Conservation (phyloP, 768 basidiomycete species). For the Rhizopogon vulgaris region DNA sequence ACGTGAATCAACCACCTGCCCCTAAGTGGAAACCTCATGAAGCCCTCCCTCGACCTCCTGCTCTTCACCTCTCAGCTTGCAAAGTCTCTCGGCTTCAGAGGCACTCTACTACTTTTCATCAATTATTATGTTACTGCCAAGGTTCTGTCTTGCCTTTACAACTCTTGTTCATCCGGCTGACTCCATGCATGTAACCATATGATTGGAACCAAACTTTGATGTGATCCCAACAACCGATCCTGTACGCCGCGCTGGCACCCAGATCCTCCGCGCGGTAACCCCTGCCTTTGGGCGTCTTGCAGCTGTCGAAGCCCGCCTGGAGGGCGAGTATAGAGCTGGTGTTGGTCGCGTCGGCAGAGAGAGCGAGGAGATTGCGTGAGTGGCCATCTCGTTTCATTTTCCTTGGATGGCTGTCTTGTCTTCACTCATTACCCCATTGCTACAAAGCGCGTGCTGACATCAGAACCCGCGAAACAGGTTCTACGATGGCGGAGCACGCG, state of each 20-base stretch:
- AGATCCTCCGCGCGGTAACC: conserved; percentile 77
- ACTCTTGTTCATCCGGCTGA: too few species aligned
- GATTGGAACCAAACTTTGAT: too few species aligned
- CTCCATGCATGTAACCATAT: too few species aligned
- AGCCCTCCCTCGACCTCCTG: conserved; percentile 84
- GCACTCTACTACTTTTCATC: conserved; percentile 69
- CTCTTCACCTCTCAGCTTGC: conserved; percentile 92
- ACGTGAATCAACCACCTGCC: background rate
- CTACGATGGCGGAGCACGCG: conserved; percentile 82
- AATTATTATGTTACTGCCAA: conserved; percentile 85
- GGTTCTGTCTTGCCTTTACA: conserved; percentile 7
- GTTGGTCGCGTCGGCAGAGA: conserved; percentile 84
- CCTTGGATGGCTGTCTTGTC: too few species aligned
- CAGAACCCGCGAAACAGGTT: conserved; percentile 44
- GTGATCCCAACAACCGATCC: too few species aligned
- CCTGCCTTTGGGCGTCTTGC: conserved; percentile 91
- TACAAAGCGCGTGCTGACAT: background rate
- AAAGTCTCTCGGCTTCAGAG: conserved; percentile 79
- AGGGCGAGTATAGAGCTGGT: conserved; percentile 89
- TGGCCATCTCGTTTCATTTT: conserved; percentile 7
- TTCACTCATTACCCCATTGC: background rate
- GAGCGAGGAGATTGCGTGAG: conserved; percentile 88
- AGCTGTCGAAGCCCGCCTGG: conserved; percentile 76
- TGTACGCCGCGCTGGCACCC: too few species aligned
- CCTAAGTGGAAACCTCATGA: conserved; percentile 82